A percentile compares a stretch with the other conserved stretches of the same genome.
Evolutionary conservation across 257 asterid species (phyloP).

Genomic region (Lavandula angustifolia): DNA sequence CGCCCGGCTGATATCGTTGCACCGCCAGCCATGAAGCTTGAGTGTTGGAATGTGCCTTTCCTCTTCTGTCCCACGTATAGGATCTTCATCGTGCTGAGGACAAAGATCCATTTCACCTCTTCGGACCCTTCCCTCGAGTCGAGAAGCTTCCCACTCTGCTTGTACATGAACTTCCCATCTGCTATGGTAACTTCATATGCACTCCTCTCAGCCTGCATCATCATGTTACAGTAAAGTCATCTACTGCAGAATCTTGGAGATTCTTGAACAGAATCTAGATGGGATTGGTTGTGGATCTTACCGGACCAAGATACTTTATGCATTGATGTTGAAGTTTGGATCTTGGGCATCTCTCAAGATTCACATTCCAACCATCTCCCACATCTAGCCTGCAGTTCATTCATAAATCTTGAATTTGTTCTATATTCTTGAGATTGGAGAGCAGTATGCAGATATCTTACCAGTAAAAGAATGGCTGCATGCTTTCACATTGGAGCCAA

Average conservation of each 20-base stretch:
- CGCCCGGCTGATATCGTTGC: conserved; percentile 92
- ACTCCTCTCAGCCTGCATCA: conserved; percentile 64
- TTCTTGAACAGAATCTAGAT: too few species aligned
- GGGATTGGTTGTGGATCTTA: conserved; percentile 34
- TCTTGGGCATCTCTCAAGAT: conserved; percentile 68
- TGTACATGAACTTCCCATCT: conserved; percentile 59
- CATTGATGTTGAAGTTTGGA: conserved; percentile 83
- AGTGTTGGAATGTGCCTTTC: conserved; percentile 85
- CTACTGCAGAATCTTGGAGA: too few species aligned
- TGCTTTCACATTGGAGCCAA: conserved; percentile 81
- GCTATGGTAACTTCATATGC: conserved; percentile 60
- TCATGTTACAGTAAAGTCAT: not conserved
- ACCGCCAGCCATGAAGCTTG: conserved; percentile 96
- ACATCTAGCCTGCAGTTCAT: conserved; percentile 66
- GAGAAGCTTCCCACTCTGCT: conserved; percentile 57
- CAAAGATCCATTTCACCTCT: conserved; percentile 87
- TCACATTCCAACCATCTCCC: conserved; percentile 81
- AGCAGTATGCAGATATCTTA: conserved; percentile 33
- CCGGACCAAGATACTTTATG: conserved; percentile 90
- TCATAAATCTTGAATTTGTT: not conserved
- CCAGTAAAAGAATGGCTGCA: conserved; percentile 91
- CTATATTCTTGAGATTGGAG: not conserved
- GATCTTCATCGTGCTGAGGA: conserved; percentile 63
- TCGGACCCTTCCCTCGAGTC: conserved; percentile 67
- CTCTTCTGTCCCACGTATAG: conserved; percentile 75